These are phyloP conservation scores for Centella asiatica DNA, from an alignment of 129 eudicot species.

Conservation along the genomic window DNA sequence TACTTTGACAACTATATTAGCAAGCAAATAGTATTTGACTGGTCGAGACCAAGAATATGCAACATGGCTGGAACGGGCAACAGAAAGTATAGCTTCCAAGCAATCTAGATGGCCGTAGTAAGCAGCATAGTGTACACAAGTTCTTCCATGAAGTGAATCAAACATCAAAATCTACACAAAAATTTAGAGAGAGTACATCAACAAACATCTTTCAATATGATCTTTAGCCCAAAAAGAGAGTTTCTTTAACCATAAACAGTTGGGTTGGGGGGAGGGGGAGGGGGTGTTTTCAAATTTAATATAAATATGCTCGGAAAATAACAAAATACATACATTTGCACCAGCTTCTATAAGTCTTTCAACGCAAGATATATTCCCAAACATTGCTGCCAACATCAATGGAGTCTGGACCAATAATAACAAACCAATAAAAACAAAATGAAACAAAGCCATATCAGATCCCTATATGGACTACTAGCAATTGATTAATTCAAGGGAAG, in stretches of 20 bases:
- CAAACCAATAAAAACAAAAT: background rate
- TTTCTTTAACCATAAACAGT: too few relatives aligned
- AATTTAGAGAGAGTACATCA: background rate
- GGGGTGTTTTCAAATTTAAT: too few relatives aligned
- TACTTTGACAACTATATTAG: background rate
- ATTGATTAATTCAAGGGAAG: too few relatives aligned
- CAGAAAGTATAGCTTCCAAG: conserved; percentile 16
- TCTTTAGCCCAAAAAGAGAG: too few relatives aligned
- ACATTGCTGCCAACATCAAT: conserved; percentile 84
- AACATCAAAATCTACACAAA: conserved; percentile 26
- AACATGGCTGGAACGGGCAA: background rate
- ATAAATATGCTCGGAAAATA: background rate
- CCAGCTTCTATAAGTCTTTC: conserved; percentile 45
- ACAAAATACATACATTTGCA: conserved; percentile 2
- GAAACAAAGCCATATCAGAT: too few relatives aligned
- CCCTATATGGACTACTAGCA: background rate
- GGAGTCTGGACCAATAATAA: conserved; percentile 51
- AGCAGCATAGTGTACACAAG: conserved; percentile 45
- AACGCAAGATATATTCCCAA: conserved; percentile 61
- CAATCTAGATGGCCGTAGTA: conserved; percentile 35
- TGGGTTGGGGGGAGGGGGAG: too few relatives aligned
- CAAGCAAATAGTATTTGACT: background rate
- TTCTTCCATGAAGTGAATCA: conserved; percentile 32
- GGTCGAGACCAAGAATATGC: background rate
- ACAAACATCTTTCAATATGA: too few relatives aligned